Conservation (phyloP, 1,284 basidiomycete species). For the Peniophora sp. region DNA sequence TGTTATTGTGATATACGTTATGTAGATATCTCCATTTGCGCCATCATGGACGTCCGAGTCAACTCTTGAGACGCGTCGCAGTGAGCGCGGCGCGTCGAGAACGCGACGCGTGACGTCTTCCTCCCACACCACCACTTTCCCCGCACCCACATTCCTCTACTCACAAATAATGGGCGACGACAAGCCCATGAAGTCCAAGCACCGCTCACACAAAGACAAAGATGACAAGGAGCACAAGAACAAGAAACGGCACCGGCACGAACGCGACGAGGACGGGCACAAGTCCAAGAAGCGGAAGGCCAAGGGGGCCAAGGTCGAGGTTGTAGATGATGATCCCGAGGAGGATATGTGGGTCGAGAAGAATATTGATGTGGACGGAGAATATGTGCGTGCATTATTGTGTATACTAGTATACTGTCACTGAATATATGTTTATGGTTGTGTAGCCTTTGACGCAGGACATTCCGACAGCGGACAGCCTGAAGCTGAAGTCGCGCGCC, state of each 20-base stretch:
- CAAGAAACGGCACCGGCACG: constrained; percentile 45
- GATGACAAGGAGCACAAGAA: constrained; percentile 30
- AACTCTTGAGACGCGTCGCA: not conserved
- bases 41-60: not conserved
- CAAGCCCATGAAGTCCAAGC: constrained; percentile 26
- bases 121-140: not conserved
- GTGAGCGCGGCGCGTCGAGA: not conserved
- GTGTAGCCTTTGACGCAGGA: constrained; percentile 55
- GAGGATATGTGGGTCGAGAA: constrained; percentile 83
- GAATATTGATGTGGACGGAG: constrained; percentile 73
- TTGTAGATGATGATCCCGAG: constrained; percentile 62
- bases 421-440: constrained; percentile 3
- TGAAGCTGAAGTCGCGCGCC: constrained; percentile 59
- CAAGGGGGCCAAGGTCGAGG: constrained; percentile 25
- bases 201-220: constrained; percentile 22
- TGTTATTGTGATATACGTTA: not conserved
- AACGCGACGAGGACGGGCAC: constrained; percentile 24
- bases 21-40: not conserved
- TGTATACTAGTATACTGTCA: constrained; percentile 2
- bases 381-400: constrained; percentile 41
- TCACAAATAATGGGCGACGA: constrained; percentile 9
- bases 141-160: no score
- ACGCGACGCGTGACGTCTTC: not conserved
- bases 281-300: constrained; percentile 28
- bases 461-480: constrained; percentile 75